These are phyloP conservation scores for Phaeosphaeriaceae sp. DNA, from an alignment of 2,329 filamentous ascomycete species.

Conservation along the genomic window DNA sequence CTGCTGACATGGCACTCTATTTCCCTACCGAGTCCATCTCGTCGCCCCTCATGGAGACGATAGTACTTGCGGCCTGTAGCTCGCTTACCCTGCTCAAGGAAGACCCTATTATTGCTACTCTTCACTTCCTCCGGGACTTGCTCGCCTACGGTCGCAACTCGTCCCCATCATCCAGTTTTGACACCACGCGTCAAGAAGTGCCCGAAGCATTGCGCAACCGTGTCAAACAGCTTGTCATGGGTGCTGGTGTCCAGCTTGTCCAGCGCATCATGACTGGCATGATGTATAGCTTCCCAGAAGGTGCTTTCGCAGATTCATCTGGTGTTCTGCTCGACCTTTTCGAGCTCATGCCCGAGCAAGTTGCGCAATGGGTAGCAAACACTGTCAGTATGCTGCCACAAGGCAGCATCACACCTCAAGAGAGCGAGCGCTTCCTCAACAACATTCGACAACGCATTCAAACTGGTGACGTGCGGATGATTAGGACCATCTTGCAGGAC, in stretches of 20 bases:
- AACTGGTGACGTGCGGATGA: conserved; percentile 74
- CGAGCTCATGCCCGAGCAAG: conserved; percentile 81
- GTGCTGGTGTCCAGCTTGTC: conserved; percentile 78
- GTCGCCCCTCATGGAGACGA: conserved; percentile 78
- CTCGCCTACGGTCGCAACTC: conserved; percentile 86
- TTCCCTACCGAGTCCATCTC: conserved; percentile 85
- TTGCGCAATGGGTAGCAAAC: conserved; percentile 79
- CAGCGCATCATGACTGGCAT: conserved; percentile 94
- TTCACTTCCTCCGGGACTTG: conserved; percentile 91
- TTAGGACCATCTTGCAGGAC: conserved; percentile 86
- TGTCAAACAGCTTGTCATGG: conserved; percentile 74
- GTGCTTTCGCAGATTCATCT: conserved; percentile 94
- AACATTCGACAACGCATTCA: conserved; percentile 82
- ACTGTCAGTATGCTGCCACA: conserved; percentile 85
- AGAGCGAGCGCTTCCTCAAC: conserved; percentile 79
- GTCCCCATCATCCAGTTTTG: conserved; percentile 65
- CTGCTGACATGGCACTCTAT: conserved; percentile 90
- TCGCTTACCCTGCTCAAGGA: conserved; percentile 88
- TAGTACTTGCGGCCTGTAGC: conserved; percentile 86
- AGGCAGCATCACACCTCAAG: conserved; percentile 74
- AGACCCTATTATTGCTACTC: conserved; percentile 86
- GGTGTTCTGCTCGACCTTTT: conserved; percentile 91
- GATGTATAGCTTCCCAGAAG: conserved; percentile 98
- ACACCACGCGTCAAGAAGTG: conserved; percentile 65
- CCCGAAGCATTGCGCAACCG: conserved; percentile 73